Percentiles rank a stretch among this genome's conserved stretches.
These are phyloP conservation scores for Dactylellina sp. DNA, from an alignment of 2,329 filamentous ascomycete species.

Conservation along the genomic window DNA sequence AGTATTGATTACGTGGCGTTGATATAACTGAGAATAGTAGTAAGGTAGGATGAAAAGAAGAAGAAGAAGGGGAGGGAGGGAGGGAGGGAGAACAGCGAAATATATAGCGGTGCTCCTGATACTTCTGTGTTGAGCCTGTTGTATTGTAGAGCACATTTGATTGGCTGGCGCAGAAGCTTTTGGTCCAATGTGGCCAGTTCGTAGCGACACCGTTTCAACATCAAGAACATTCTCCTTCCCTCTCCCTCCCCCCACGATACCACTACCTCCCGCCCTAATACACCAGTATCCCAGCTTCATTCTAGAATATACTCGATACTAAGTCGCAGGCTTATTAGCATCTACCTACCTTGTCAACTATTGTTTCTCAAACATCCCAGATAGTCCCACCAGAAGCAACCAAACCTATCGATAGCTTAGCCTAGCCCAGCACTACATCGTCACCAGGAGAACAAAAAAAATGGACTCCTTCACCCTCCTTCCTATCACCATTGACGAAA, in stretches of 20 bases:
- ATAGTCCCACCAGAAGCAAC: background rate
- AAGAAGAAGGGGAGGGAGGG: too few relatives aligned
- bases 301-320: too few relatives aligned
- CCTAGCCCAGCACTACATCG: too few relatives aligned
- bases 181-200: constrained; percentile 35
- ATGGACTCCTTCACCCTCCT: constrained; percentile 81
- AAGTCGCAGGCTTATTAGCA: background rate
- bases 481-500: constrained; percentile 82
- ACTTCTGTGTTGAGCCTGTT: too few relatives aligned
- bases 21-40: too few relatives aligned
- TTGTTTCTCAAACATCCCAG: background rate
- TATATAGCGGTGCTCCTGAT: too few relatives aligned
- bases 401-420: background rate
- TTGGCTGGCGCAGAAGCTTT: constrained; percentile 16
- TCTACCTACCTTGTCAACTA: background rate
- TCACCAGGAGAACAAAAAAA: too few relatives aligned
- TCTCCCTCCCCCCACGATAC: background rate
- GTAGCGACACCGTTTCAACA: constrained; percentile 40
- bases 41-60: too few relatives aligned
- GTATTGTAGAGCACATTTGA: constrained; percentile 6
- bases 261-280: background rate
- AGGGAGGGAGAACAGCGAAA: too few relatives aligned
- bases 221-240: constrained; percentile 1
- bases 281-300: background rate
- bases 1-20: too few relatives aligned